Conservation (phyloP, 306 rosid species). For the Acacia acuminata region DNA sequence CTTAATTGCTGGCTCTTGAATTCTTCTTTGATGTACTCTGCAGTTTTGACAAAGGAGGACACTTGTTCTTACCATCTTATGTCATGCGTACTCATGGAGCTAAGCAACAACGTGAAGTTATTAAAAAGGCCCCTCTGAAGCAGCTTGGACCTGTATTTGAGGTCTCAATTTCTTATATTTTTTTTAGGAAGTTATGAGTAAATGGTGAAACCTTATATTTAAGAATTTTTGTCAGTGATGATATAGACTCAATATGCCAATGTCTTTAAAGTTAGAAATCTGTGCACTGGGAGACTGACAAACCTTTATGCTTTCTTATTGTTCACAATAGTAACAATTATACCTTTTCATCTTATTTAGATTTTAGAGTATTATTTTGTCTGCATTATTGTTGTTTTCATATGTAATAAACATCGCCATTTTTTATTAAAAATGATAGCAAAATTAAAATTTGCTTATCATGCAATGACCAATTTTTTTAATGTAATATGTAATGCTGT, state of each 20-base stretch:
- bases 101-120: slow-evolving; percentile 86
- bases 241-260: not conserved
- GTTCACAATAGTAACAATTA: not conserved
- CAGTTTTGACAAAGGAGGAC: slow-evolving; percentile 95
- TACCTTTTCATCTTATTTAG: not conserved
- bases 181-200: not conserved
- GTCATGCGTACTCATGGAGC: slow-evolving; percentile 96
- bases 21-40: slow-evolving; percentile 30
- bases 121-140: slow-evolving; percentile 68
- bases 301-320: not conserved
- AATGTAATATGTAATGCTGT: not conserved
- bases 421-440: not conserved
- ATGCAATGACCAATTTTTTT: not conserved
- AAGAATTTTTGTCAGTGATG: not conserved
- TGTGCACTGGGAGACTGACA: not conserved
- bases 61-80: slow-evolving; percentile 83
- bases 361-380: not conserved
- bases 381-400: not conserved
- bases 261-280: not conserved
- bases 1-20: slow-evolving; percentile 6
- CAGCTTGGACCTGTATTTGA: slow-evolving; percentile 76
- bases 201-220: not conserved
- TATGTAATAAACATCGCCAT: not conserved
- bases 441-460: not conserved
- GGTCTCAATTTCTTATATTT: slow-evolving; percentile 44